phyloP scores from a whole-genome alignment of 2,329 filamentous ascomycete genomes.

The Nemania abortiva region DNA sequence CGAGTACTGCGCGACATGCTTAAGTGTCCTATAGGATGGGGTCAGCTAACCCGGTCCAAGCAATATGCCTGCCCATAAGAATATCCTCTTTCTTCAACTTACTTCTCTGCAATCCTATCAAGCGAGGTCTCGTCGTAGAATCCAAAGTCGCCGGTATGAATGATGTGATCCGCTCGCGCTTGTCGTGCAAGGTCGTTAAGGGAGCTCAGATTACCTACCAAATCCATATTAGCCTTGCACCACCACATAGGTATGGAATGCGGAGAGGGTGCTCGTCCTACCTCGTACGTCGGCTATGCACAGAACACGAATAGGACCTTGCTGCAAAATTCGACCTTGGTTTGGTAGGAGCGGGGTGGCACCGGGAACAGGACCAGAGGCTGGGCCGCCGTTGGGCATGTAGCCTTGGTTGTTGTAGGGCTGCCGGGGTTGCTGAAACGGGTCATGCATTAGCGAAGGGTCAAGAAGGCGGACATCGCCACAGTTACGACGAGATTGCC shows the following conservation, averaged over 20 bases:
- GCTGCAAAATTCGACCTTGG: constrained; percentile 75
- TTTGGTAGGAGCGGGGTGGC: constrained; percentile 75
- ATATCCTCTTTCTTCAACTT: constrained; percentile 53
- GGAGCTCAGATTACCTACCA: constrained; percentile 88
- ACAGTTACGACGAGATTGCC: constrained; percentile 25
- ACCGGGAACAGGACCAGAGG: constrained; percentile 65
- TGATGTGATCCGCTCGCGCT: constrained; percentile 95
- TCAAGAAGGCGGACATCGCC: constrained; percentile 40
- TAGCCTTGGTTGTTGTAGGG: constrained; percentile 66
- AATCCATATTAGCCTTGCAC: constrained; percentile 37
- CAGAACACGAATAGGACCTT: constrained; percentile 73
- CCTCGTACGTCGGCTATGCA: constrained; percentile 81
- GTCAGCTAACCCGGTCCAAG: constrained; percentile 20
- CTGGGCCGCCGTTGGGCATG: constrained; percentile 71
- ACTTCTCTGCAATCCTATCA: constrained; percentile 98
- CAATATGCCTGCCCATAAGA: background rate
- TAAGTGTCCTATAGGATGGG: constrained; percentile 77
- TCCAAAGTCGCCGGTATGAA: constrained; percentile 98
- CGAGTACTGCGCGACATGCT: constrained; percentile 98
- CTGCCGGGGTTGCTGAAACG: constrained; percentile 54
- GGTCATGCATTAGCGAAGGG: constrained; percentile 36
- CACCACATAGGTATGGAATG: constrained; percentile 15
- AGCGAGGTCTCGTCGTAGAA: constrained; percentile 98
- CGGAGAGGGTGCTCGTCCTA: constrained; percentile 52
- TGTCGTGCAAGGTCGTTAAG: constrained; percentile 96